Percentiles rank a stretch among this genome's conserved stretches.
Conservation (phyloP, 2,329 filamentous ascomycete genomes). For the Teratosphaeria viscida region DNA sequence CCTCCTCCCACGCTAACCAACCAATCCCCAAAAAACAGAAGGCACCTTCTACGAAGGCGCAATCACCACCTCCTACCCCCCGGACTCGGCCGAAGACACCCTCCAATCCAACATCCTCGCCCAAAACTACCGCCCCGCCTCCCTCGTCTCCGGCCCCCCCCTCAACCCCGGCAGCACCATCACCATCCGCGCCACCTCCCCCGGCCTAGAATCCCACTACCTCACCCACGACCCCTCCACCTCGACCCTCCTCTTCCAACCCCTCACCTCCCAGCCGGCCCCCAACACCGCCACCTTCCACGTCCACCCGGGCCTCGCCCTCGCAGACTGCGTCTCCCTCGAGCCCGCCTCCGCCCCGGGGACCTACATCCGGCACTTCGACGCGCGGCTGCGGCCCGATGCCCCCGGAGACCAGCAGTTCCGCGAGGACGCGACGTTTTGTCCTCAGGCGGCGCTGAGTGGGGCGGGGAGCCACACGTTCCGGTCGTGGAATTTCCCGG, state of each 20-base stretch:
- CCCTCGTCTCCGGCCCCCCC: slow-evolving; percentile 39
- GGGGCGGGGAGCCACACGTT: slow-evolving; percentile 42
- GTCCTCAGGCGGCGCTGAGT: slow-evolving; percentile 42
- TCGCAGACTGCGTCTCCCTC: slow-evolving; percentile 50
- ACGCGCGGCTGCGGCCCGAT: slow-evolving; percentile 42
- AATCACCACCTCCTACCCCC: slow-evolving; percentile 53
- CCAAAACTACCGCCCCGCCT: slow-evolving; percentile 38
- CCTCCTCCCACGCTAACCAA: neutral
- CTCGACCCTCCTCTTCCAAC: slow-evolving; percentile 45
- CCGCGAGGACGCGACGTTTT: slow-evolving; percentile 54
- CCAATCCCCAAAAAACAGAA: slow-evolving; percentile 26
- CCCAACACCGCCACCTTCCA: slow-evolving; percentile 39
- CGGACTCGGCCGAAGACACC: slow-evolving; percentile 45
- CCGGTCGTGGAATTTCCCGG: slow-evolving; percentile 50
- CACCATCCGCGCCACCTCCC: slow-evolving; percentile 46
- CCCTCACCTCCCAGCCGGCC: slow-evolving; percentile 42
- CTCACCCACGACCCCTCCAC: slow-evolving; percentile 46
- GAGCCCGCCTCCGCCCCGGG: slow-evolving; percentile 49
- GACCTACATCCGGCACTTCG: slow-evolving; percentile 47
- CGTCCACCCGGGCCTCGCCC: slow-evolving; percentile 44
- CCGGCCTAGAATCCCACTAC: slow-evolving; percentile 45
- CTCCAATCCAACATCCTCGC: slow-evolving; percentile 37
- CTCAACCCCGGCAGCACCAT: slow-evolving; percentile 41
- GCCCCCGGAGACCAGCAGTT: slow-evolving; percentile 48
- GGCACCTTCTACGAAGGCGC: slow-evolving; percentile 49